Base-by-base conservation (phyloP, 352 stramenopile genomes). In the Poterioochromonas sp. region DNA sequence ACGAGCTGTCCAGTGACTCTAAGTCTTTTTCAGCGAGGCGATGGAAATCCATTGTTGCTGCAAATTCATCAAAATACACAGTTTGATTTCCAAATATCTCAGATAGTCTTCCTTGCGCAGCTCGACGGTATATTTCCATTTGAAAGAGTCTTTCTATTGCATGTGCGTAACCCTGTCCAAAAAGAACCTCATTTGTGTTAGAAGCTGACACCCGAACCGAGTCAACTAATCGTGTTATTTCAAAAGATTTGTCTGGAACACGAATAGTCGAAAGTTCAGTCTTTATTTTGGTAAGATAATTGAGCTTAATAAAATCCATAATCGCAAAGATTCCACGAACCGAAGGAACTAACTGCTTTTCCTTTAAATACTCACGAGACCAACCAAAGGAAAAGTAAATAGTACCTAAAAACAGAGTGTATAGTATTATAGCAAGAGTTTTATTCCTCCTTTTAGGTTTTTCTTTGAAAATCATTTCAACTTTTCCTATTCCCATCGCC, bases 71-170 rank as follows among this genome's bases (percentile, higher is more conserved):
- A 11, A 47, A 73, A 29, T 8, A 49, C 3, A 73, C 11, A 8
- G 29, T 47, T 29, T 73, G 5, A 32, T 73, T 47, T n/a, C 63
- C 63, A 49, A 47, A 73, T 8, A 73, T 32, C 40, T 73, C 63
- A 26, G 63, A 51, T 29, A 73, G n/a, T n/a, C 35, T 40, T 34
- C 63, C 63, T n/a, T 34, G 35, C 2, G 63, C 63, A n/a, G 18
- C 18, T 5, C 29, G 29, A 29, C 63, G 63, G 32, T 73, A 40
- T 5, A 73, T 12, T 5, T 73, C 63, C 63, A 73, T 73, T 29
- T 73, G 63, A 73, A 47, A 73, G 11, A 40, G 12, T 73, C 63
- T 15, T 20, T 73, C 63, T 29, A 26, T 73, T 8, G 63, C 63
- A 49, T 73, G 63, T 3, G 40, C 20, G 37, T 73, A 73, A 29